Conservation (phyloP, 257 asterid species). For the Ligustrum vulgare region DNA sequence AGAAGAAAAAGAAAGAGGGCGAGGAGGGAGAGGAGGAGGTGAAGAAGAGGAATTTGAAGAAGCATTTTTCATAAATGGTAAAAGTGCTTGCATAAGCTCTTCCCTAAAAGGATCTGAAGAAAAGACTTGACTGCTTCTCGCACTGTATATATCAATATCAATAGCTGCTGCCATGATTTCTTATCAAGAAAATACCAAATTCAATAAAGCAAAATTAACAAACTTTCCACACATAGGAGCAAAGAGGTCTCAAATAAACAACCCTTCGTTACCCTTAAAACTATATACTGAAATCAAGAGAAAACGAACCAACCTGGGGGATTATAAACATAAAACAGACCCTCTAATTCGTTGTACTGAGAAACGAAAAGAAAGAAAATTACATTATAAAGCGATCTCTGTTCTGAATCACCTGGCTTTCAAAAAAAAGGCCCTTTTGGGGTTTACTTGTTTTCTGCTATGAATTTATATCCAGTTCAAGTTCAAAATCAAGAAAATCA, state of each 20-base stretch:
- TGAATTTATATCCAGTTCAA: conserved; percentile 1
- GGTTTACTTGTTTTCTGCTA: conserved; percentile 18
- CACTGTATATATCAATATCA: conserved; percentile 48
- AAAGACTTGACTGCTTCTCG: conserved; percentile 37
- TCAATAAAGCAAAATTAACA: conserved; percentile 33
- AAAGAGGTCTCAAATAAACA: conserved; percentile 37
- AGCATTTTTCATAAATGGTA: conserved; percentile 77
- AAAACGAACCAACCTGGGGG: conserved; percentile 38
- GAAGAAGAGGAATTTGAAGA: conserved; percentile 21
- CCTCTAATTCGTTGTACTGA: conserved; percentile 43
- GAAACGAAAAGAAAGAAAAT: conserved; percentile 1
- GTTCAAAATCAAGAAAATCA: conserved; percentile 40
- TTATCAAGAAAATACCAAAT: background rate
- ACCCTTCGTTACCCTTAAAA: conserved; percentile 26
- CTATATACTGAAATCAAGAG: background rate
- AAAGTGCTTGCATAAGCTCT: conserved; percentile 88
- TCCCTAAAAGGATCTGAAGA: conserved; percentile 63
- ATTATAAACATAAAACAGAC: conserved; percentile 44
- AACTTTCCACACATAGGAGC: conserved; percentile 32
- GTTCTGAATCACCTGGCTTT: conserved; percentile 93
- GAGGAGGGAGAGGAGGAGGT: conserved; percentile 13
- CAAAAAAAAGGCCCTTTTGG: conserved; percentile 44
- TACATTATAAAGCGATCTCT: conserved; percentile 48
- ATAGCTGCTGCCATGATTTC: conserved; percentile 62
- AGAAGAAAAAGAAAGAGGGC: conserved; percentile 21